These are phyloP conservation scores for Geosiphon pyriformis DNA, from an alignment of 192 early-diverging fungal genomes.

Conservation along the genomic window DNA sequence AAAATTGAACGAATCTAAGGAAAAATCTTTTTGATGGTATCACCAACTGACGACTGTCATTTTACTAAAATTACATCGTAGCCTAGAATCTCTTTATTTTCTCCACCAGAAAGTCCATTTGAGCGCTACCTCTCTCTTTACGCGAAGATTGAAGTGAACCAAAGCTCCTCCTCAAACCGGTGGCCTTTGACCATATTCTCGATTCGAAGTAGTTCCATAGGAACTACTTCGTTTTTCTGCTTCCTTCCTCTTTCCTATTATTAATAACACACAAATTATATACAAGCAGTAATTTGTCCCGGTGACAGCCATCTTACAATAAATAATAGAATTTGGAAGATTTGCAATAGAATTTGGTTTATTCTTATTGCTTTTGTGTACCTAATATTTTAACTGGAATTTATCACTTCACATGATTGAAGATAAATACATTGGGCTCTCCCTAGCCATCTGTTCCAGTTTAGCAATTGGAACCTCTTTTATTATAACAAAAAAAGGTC, in stretches of 20 bases:
- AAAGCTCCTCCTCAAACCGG: too few relatives aligned
- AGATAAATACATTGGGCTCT: slow-evolving; percentile 83
- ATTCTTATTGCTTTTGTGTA: neutral
- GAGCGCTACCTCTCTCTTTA: too few relatives aligned
- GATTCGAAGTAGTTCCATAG: too few relatives aligned
- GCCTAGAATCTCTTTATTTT: too few relatives aligned
- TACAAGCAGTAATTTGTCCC: neutral
- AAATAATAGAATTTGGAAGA: neutral
- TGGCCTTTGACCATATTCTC: too few relatives aligned
- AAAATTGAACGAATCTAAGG: too few relatives aligned
- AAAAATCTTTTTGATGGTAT: too few relatives aligned
- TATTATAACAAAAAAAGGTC: slow-evolving; percentile 90
- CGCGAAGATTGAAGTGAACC: too few relatives aligned
- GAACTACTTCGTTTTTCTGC: neutral
- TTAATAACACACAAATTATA: neutral
- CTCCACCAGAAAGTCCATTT: too few relatives aligned
- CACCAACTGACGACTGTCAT: too few relatives aligned
- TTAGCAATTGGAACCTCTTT: slow-evolving; percentile 88
- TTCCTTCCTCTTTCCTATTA: neutral
- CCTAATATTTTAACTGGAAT: neutral
- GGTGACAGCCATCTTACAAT: neutral
- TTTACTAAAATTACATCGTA: too few relatives aligned
- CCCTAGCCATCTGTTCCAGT: slow-evolving; percentile 81
- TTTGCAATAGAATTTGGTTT: neutral
- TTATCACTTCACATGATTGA: slow-evolving; percentile 34